These are phyloP conservation scores for Fragilariopsis cylindrus DNA, from an alignment of 108 stramenopile species.

Conservation along the genomic window DNA sequence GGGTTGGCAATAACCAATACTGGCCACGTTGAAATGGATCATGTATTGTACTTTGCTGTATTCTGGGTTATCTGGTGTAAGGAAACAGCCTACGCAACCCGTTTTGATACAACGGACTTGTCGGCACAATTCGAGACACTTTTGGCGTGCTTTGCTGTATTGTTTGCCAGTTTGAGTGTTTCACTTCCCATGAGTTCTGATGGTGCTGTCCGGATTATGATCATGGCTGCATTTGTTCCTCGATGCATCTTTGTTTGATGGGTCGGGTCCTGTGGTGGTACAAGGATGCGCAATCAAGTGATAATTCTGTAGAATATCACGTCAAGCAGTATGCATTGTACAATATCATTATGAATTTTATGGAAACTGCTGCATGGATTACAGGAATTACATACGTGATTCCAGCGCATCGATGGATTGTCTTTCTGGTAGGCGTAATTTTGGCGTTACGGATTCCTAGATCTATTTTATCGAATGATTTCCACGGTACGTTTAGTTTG, in stretches of 20 bases:
- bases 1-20: slow-evolving; percentile 66
- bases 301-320: slow-evolving; percentile 41
- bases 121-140: slow-evolving; percentile 66
- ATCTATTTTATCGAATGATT: slow-evolving; percentile 80
- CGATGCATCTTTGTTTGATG: slow-evolving; percentile 61
- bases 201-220: slow-evolving; percentile 71
- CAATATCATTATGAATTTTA: slow-evolving; percentile 50
- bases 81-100: slow-evolving; percentile 69
- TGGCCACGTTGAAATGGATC: slow-evolving; percentile 46
- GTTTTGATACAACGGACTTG: slow-evolving; percentile 83
- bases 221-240: slow-evolving; percentile 63
- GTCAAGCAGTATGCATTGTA: slow-evolving; percentile 65
- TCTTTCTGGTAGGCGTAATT: slow-evolving; percentile 58
- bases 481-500: slow-evolving; percentile 59
- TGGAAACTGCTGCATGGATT: slow-evolving; percentile 60
- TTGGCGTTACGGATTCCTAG: slow-evolving; percentile 62
- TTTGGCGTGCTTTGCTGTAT: slow-evolving; percentile 75
- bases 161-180: slow-evolving; percentile 68
- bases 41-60: slow-evolving; percentile 76
- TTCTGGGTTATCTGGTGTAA: slow-evolving; percentile 86
- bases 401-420: slow-evolving; percentile 45
- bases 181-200: slow-evolving; percentile 53
- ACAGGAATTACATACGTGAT: slow-evolving; percentile 47
- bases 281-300: slow-evolving; percentile 23
- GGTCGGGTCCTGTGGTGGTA: slow-evolving; percentile 64